Percentiles rank a stretch among this genome's conserved stretches.
Evolutionary conservation across 345 rosid genomes (phyloP).

Genomic region (Populus simonii): DNA sequence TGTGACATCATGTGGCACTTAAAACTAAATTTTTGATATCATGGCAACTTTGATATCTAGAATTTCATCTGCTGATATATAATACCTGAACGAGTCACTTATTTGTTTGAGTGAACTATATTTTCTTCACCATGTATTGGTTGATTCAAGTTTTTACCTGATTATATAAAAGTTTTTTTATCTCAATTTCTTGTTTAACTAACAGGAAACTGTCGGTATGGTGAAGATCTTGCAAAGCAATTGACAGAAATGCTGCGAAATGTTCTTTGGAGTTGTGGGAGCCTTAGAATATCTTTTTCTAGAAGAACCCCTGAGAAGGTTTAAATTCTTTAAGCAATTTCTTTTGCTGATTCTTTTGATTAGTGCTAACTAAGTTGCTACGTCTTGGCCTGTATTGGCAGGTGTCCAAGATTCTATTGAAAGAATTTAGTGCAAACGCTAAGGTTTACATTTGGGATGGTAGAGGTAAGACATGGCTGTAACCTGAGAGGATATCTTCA

Average conservation of each 20-base stretch:
- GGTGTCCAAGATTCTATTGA: constrained; percentile 16
- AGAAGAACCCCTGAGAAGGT: constrained; percentile 34
- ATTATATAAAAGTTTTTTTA: background rate
- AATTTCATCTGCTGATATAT: background rate
- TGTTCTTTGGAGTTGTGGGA: constrained; percentile 39
- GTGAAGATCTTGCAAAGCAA: constrained; percentile 25
- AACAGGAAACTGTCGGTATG: constrained; percentile 27
- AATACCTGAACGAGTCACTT: background rate
- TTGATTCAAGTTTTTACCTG: background rate
- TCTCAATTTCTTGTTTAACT: background rate
- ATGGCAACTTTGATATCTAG: background rate
- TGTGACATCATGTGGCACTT: background rate
- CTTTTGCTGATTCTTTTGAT: constrained; percentile 1
- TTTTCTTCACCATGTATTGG: background rate
- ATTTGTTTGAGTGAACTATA: background rate
- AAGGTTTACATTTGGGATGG: constrained; percentile 33
- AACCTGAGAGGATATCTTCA: background rate
- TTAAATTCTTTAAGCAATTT: background rate
- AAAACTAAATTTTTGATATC: background rate
- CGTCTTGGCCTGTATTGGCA: constrained; percentile 1
- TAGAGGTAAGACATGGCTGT: constrained; percentile 16
- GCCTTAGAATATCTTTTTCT: constrained; percentile 28
- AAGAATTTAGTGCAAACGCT: constrained; percentile 21
- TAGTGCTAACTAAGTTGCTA: background rate
- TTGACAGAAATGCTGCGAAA: constrained; percentile 20